Percentiles rank a stretch among this genome's conserved stretches.
These are phyloP conservation scores for Letharia lupina DNA, from an alignment of 495 filamentous ascomycete species.

Conservation along the genomic window DNA sequence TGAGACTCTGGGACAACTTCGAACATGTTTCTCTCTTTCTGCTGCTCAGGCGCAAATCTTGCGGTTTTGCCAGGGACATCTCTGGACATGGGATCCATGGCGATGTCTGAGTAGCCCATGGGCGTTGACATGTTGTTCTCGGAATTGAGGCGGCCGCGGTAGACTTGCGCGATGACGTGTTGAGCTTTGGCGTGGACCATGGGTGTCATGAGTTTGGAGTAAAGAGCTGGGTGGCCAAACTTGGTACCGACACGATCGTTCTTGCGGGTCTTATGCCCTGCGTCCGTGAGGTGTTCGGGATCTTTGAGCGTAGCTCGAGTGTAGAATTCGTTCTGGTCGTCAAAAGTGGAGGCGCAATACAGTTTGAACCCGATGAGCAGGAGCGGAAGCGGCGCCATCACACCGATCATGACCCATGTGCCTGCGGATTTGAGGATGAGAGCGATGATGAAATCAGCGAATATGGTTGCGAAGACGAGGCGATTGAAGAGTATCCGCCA, in stretches of 20 bases:
- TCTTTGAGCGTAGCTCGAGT: conserved; percentile 53
- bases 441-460: conserved; percentile 72
- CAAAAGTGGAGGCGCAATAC: conserved; percentile 70
- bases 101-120: conserved; percentile 52
- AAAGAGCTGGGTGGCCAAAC: conserved; percentile 88
- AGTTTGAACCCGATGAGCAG: conserved; percentile 78
- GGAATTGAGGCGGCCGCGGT: conserved; percentile 62
- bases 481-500: conserved; percentile 92
- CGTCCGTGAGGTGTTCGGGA: conserved; percentile 44
- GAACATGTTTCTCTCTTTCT: conserved; percentile 39
- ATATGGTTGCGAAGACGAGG: conserved; percentile 69
- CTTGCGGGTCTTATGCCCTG: conserved; percentile 42
- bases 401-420: conserved; percentile 50
- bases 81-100: conserved; percentile 72
- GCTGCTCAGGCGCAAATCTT: conserved; percentile 30
- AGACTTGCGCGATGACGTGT: conserved; percentile 69
- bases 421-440: conserved; percentile 57
- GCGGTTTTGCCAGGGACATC: conserved; percentile 62
- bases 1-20: conserved; percentile 82
- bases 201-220: conserved; percentile 78
- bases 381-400: conserved; percentile 69
- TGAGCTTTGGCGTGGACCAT: conserved; percentile 93
- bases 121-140: conserved; percentile 46
- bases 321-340: conserved; percentile 68
- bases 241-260: conserved; percentile 68